Percentiles rank a stretch among this genome's conserved stretches.
Conservation (phyloP, 768 basidiomycete species). For the Botryobasidium botryosum region DNA sequence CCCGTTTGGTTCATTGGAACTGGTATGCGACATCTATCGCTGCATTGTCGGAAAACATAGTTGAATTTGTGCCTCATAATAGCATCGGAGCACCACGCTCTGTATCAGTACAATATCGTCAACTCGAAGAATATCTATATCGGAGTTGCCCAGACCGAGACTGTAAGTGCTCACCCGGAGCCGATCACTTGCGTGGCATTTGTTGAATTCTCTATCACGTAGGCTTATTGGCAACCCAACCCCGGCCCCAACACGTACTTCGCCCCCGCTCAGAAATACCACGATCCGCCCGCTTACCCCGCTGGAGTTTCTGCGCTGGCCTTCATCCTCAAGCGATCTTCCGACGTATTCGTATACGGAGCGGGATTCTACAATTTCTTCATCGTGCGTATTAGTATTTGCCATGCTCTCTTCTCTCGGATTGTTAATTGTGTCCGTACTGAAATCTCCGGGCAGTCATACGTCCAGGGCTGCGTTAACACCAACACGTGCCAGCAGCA, state of each 20-base stretch:
- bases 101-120: conserved; percentile 53
- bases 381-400: conserved; percentile 22
- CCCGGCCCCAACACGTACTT: conserved; percentile 44
- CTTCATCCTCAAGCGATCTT: conserved; percentile 33
- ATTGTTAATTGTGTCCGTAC: background rate
- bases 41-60: background rate
- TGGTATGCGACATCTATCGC: conserved; percentile 11
- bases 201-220: no score
- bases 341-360: conserved; percentile 45
- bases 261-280: conserved; percentile 23
- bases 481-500: conserved; percentile 38
- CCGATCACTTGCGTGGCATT: no score
- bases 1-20: conserved; percentile 77
- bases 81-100: conserved; percentile 20
- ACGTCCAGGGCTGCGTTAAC: conserved; percentile 31
- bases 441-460: no score
- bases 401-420: background rate
- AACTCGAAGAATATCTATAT: conserved; percentile 50
- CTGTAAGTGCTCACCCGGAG: conserved; percentile 26
- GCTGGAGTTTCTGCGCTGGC: conserved; percentile 35
- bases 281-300: conserved; percentile 40
- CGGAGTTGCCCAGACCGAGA: conserved; percentile 60
- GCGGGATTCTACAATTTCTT: conserved; percentile 60
- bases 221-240: background rate
- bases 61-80: background rate